Base-by-base conservation (phyloP, 768 basidiomycete species). In the Epithele typhae region DNA sequence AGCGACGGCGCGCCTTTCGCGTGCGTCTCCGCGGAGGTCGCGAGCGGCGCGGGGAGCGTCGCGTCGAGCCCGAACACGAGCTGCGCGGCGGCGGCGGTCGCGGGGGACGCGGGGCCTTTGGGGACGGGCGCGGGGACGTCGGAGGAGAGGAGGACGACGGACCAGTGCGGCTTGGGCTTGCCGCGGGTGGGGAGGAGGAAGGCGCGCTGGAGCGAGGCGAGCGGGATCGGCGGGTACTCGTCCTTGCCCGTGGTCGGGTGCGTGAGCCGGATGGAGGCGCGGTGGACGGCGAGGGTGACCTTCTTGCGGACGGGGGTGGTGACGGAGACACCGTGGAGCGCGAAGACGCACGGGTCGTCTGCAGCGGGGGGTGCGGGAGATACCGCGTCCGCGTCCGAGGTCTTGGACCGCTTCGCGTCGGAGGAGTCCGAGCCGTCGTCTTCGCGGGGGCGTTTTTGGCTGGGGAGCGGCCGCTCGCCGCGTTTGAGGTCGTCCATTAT, bases 251-350 rank as follows among this genome's bases (percentile, higher is more conserved):
- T 74, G 0, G 67, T 57, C 0, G 80, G 68, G 59, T 82, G 71
- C 3, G 69, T 65, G 56, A 89, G 73, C 5, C 68, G 69, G 45
- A 89, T 68, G 5, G 76, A 67, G 17, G 67, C 62, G 18, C 68
- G 56, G 56, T 80, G 72, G 32, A 86, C 64, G 3, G 75, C 75
- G 55, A 88, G 73, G 56, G 89, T 78, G 32, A 84, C 76, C 52
- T 87, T 88, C 67, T 85, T 87, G 42, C 88, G 81, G 42, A 89
- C 63, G 10, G 87, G 87, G 0, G 87, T 79, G 10, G 82, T 79
- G n/a, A 75, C 69, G 23, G 86, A 87, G 34, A 90, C 64, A 15
- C 79, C 65, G 33, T 84, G 79, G 1, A 89, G 66, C 2, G 81
- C 78, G 64, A 77, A 82, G 9, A 76, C 46, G 1, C 81, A 75